Conservation (phyloP, 306 rosid species). For the Vachellia collinsii region DNA sequence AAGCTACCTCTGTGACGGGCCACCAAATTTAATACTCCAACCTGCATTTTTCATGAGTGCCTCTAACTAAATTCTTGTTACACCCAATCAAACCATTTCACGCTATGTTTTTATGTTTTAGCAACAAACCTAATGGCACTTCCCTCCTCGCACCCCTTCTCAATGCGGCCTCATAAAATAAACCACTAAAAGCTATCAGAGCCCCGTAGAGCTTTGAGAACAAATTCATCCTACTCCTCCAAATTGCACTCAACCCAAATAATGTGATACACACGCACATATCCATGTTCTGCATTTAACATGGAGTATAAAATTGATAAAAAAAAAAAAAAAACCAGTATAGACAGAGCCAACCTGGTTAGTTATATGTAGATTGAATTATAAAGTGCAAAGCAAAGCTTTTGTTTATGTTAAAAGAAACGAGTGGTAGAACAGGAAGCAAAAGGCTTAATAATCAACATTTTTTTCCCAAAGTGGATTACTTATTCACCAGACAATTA, state of each 20-base stretch:
- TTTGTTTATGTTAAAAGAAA: background rate
- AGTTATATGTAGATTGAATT: background rate
- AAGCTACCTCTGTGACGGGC: slow-evolving; percentile 34
- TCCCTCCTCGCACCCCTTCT: slow-evolving; percentile 17
- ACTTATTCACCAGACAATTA: background rate
- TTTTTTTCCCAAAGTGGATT: background rate
- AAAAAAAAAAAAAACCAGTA: too few relatives aligned
- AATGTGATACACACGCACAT: background rate
- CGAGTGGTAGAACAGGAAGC: background rate
- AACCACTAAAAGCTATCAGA: background rate
- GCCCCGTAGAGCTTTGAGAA: background rate
- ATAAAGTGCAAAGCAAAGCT: background rate
- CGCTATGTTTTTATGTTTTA: slow-evolving; percentile 1
- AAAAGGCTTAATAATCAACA: background rate
- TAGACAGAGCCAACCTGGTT: background rate
- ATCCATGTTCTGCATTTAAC: background rate
- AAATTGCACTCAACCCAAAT: background rate
- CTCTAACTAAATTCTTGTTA: slow-evolving; percentile 60
- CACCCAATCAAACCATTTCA: slow-evolving; percentile 44
- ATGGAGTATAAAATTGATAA: background rate
- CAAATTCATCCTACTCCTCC: background rate
- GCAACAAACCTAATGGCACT: slow-evolving; percentile 1
- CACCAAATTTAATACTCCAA: slow-evolving; percentile 45
- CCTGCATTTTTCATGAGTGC: slow-evolving; percentile 30
- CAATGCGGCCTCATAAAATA: slow-evolving; percentile 9